Percentiles rank a stretch among this genome's conserved stretches.
Evolutionary conservation across 371 early-diverging fungal species (phyloP).

Genomic region (Saksenaea vasiformis): DNA sequence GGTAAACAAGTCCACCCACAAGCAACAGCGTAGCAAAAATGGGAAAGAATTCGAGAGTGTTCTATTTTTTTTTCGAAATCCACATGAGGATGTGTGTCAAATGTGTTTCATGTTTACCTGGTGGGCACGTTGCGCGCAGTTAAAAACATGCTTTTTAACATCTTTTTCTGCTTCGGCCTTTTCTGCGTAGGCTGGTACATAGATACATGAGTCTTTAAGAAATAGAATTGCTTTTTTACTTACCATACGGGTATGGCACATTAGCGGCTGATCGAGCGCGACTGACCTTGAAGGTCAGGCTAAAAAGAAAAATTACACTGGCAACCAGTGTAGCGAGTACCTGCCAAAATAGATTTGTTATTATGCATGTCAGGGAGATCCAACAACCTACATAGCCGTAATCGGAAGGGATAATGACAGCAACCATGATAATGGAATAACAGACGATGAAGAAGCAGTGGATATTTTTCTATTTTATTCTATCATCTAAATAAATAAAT

Average conservation of each 20-base stretch:
- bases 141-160: conserved; percentile 57
- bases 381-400: conserved; percentile 60
- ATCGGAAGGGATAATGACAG: conserved; percentile 53
- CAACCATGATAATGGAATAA: conserved; percentile 29
- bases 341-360: conserved; percentile 19
- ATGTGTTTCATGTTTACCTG: conserved; percentile 24
- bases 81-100: neutral
- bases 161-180: conserved; percentile 56
- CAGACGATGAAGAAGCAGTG: neutral
- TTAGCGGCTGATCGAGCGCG: conserved; percentile 58
- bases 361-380: neutral
- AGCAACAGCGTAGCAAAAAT: conserved; percentile 31
- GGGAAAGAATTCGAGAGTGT: conserved; percentile 37
- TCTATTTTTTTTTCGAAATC: conserved; percentile 9
- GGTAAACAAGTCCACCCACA: conserved; percentile 50
- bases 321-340: conserved; percentile 45
- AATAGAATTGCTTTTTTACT: conserved; percentile 9
- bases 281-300: conserved; percentile 56
- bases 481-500: neutral
- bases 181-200: conserved; percentile 52
- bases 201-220: neutral
- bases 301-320: conserved; percentile 43
- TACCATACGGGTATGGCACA: conserved; percentile 65
- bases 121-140: conserved; percentile 73
- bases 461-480: neutral